Conservation (phyloP, 345 rosid genomes). For the Dovyalis caffra region DNA sequence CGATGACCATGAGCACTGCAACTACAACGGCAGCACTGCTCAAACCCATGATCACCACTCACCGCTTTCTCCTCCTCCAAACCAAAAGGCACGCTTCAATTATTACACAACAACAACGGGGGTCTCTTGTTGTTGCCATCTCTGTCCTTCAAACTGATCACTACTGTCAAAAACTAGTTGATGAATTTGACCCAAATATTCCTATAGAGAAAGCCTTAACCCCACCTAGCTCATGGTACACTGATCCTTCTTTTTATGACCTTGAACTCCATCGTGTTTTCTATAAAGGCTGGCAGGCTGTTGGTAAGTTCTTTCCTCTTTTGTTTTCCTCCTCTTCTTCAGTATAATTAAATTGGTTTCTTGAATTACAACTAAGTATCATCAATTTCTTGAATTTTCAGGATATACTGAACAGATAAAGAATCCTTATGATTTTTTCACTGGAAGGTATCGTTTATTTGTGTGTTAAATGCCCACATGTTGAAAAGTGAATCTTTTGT, state of each 20-base stretch:
- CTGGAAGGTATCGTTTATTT: constrained; percentile 57
- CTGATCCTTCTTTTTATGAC: constrained; percentile 52
- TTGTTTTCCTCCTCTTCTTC: not conserved
- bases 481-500: too few relatives aligned
- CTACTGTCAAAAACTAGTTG: constrained; percentile 25
- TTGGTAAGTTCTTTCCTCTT: constrained; percentile 45
- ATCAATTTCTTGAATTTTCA: constrained; percentile 23
- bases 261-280: constrained; percentile 68
- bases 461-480: too few relatives aligned
- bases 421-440: constrained; percentile 62
- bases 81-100: not conserved
- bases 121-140: not conserved
- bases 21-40: not conserved
- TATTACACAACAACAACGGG: not conserved
- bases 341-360: too few relatives aligned
- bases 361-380: not conserved
- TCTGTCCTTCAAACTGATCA: not conserved
- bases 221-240: constrained; percentile 88
- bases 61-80: not conserved
- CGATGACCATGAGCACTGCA: not conserved
- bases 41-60: not conserved
- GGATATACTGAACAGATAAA: constrained; percentile 72
- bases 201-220: constrained; percentile 71
- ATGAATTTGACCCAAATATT: constrained; percentile 56
- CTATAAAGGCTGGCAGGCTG: constrained; percentile 82